Conservation (phyloP, 2,329 filamentous ascomycete genomes). For the Cordyceps sp. region DNA sequence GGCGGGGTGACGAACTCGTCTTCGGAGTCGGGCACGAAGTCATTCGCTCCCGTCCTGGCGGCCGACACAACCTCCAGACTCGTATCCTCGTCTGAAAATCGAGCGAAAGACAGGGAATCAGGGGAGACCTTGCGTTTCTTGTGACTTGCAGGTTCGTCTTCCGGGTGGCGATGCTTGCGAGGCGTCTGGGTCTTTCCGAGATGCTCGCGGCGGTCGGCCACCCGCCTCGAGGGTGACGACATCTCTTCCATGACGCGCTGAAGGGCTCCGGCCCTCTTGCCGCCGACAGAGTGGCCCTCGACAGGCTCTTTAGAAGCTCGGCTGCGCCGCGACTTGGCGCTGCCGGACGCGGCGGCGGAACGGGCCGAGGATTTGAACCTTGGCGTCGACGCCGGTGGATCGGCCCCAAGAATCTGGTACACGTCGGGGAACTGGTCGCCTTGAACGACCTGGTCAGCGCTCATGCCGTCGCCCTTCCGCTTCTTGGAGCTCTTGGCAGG, state of each 20-base stretch:
- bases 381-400: constrained; percentile 19
- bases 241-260: constrained; percentile 7
- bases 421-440: constrained; percentile 37
- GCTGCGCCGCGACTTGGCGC: constrained; percentile 5
- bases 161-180: constrained; percentile 4
- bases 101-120: background rate
- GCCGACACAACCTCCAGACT: constrained; percentile 1
- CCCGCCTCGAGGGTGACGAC: constrained; percentile 12
- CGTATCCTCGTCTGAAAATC: constrained; percentile 2
- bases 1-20: constrained; percentile 30
- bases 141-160: constrained; percentile 1
- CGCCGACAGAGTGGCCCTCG: background rate
- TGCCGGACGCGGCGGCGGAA: constrained; percentile 6
- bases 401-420: constrained; percentile 27
- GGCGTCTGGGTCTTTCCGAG: constrained; percentile 1
- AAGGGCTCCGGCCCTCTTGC: constrained; percentile 1
- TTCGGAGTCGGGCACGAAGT: constrained; percentile 37
- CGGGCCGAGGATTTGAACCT: constrained; percentile 8
- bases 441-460: constrained; percentile 16
- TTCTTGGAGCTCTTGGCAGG: constrained; percentile 26
- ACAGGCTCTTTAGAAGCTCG: constrained; percentile 6
- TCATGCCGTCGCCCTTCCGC: constrained; percentile 33
- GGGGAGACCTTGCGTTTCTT: constrained; percentile 5
- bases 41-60: constrained; percentile 6
- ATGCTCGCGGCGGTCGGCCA: constrained; percentile 3